These are phyloP conservation scores for Cyclotella atomus DNA, from an alignment of 108 stramenopile species.

Conservation along the genomic window DNA sequence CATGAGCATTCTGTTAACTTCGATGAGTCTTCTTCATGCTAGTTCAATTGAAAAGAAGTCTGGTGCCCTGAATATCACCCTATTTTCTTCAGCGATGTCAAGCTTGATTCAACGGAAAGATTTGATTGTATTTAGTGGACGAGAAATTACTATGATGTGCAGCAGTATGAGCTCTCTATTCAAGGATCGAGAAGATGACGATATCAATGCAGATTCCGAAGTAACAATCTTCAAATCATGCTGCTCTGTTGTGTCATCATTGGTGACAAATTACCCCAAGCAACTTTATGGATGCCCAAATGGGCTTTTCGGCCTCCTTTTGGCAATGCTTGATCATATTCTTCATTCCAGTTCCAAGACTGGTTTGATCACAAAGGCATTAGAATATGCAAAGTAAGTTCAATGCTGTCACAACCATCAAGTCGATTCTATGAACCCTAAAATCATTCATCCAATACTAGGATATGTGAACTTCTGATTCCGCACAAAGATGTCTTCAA, in stretches of 20 bases:
- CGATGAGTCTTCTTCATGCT: slow-evolving; percentile 28
- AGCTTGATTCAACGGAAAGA: slow-evolving; percentile 60
- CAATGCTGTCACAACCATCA: neutral
- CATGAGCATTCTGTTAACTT: slow-evolving; percentile 25
- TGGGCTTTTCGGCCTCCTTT: slow-evolving; percentile 48
- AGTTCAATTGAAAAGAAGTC: neutral
- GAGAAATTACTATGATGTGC: slow-evolving; percentile 64
- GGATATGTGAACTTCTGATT: slow-evolving; percentile 76
- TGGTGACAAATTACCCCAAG: slow-evolving; percentile 77
- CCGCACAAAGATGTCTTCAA: slow-evolving; percentile 87
- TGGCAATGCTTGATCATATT: slow-evolving; percentile 44
- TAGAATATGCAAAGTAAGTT: slow-evolving; percentile 42
- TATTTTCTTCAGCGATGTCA: slow-evolving; percentile 40
- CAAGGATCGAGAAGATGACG: slow-evolving; percentile 4
- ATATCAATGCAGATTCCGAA: slow-evolving; percentile 17
- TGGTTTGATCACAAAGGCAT: slow-evolving; percentile 31
- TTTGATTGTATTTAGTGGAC: slow-evolving; percentile 54
- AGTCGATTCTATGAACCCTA: neutral
- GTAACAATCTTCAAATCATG: slow-evolving; percentile 48
- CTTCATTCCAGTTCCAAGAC: slow-evolving; percentile 25
- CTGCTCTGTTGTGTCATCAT: slow-evolving; percentile 51
- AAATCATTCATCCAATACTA: neutral
- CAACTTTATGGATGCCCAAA: slow-evolving; percentile 74
- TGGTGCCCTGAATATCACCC: slow-evolving; percentile 4
- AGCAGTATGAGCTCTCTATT: slow-evolving; percentile 47